phyloP scores from a whole-genome alignment of 1,139 yeast species.

The Lodderomyces metapsilosis region DNA sequence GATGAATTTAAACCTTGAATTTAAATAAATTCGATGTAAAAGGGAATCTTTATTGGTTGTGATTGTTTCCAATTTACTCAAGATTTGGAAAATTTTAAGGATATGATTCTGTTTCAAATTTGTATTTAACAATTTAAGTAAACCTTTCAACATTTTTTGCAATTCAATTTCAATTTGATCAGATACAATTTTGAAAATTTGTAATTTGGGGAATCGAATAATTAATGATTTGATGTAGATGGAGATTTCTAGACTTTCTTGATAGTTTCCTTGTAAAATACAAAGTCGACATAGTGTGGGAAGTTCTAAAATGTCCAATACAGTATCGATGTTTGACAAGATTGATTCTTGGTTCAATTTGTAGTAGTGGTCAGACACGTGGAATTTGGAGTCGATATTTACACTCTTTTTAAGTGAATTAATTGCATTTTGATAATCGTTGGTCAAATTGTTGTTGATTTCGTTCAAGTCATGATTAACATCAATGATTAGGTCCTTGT shows the following conservation, averaged over 20 bases:
- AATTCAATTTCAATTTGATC: conserved; percentile 57
- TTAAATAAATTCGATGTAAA: conserved; percentile 28
- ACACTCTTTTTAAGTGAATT: conserved; percentile 17
- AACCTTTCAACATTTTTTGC: conserved; percentile 61
- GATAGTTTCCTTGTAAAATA: conserved; percentile 81
- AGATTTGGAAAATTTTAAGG: conserved; percentile 73
- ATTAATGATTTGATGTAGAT: conserved; percentile 65
- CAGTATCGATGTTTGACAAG: conserved; percentile 63
- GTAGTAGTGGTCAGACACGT: not conserved
- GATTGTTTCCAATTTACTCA: conserved; percentile 49
- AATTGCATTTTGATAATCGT: conserved; percentile 24
- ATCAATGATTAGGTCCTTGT: conserved; percentile 42
- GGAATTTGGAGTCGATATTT: not conserved
- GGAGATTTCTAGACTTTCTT: conserved; percentile 82
- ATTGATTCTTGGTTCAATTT: conserved; percentile 30
- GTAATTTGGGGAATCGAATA: conserved; percentile 78
- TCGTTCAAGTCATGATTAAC: conserved; percentile 31
- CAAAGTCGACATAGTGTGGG: conserved; percentile 85
- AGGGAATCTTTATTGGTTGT: conserved; percentile 8
- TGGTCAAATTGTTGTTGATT: conserved; percentile 23
- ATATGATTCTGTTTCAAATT: conserved; percentile 75
- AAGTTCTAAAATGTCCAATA: conserved; percentile 76
- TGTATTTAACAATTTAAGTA: conserved; percentile 68
- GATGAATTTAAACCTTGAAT: conserved; percentile 60
- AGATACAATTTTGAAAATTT: conserved; percentile 55